A percentile compares a stretch with the other conserved stretches of the same genome.
Evolutionary conservation across 495 filamentous ascomycete species (phyloP).

Genomic region (Podospora appendiculata): DNA sequence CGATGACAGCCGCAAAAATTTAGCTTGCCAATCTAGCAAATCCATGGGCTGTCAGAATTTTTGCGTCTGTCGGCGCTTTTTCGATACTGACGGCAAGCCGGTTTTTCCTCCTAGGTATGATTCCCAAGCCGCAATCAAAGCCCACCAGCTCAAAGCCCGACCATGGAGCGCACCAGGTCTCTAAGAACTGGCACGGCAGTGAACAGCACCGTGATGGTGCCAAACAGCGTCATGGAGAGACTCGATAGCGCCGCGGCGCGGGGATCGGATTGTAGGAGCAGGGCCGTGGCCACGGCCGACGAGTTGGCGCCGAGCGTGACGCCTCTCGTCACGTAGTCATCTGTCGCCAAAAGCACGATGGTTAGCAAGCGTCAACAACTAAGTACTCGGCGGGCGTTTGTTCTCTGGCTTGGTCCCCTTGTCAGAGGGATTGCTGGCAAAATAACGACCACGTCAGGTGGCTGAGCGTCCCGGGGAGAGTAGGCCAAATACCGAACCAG

Average conservation of each 20-base stretch:
- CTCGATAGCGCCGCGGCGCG: conserved; percentile 47
- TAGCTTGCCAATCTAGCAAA: too few relatives aligned
- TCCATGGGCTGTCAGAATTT: too few relatives aligned
- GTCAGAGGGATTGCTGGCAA: not conserved
- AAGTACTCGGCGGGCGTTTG: not conserved
- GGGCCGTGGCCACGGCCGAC: conserved; percentile 44
- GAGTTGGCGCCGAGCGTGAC: conserved; percentile 48
- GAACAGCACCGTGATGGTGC: conserved; percentile 44
- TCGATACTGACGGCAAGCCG: too few relatives aligned
- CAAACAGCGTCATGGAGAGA: conserved; percentile 48
- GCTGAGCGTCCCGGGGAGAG: too few relatives aligned
- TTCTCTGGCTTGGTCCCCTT: not conserved
- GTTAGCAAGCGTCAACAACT: not conserved
- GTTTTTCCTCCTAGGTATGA: too few relatives aligned
- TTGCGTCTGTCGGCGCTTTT: too few relatives aligned
- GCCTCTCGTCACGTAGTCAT: conserved; percentile 50
- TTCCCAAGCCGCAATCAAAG: too few relatives aligned
- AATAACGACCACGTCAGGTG: too few relatives aligned
- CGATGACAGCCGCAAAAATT: too few relatives aligned
- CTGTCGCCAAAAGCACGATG: conserved; percentile 8
- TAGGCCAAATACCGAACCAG: too few relatives aligned
- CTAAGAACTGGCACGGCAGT: conserved; percentile 39
- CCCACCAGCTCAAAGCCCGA: conserved; percentile 19
- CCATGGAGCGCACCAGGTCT: conserved; percentile 29
- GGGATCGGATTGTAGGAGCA: conserved; percentile 42